Base-by-base conservation (phyloP, 148 eudicot genomes). In the Rhododendron ferrugineum region DNA sequence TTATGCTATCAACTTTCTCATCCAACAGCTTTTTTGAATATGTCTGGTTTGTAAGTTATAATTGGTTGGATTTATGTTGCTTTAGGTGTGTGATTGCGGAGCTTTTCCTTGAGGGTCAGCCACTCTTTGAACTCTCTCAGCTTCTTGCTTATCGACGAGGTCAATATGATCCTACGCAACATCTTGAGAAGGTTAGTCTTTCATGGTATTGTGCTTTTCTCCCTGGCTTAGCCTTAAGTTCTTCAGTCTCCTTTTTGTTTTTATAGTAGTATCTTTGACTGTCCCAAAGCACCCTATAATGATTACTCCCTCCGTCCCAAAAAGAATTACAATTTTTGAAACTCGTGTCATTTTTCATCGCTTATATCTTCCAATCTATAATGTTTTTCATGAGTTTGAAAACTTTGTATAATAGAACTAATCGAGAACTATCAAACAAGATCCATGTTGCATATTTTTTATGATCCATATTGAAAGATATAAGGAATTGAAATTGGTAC, bases 91-190 rank as follows among this genome's bases (percentile, higher is more conserved):
- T 97, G 20, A 93, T 97, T 88, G 99, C 98, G 18, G 99, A 97
- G 92, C 98, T 97, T 87, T 97, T 97, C 87, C 93, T 95, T 77
- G 99, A 97, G 91, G 97, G 98, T 76, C 99, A 97, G 87, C 98
- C 98, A 34, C 88, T 97, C 18, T 70, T 70, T 14, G 75, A 70
- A 70, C 37, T 70, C 18, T 70, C 75, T 5, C 75, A 70, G 14
- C 91, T 97, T 40, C 98, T 95, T 90, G 93, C 99, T 34, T 97
- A 97, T 90, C 93, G 98, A 49, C 94, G 98, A 89, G 99, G 98
- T 58, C 97, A 97, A 89, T 91, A 91, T 90, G 98, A 97, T 94
- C 98, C 99, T 23, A 90, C 93, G 90, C 98, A 91, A 87, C 92
- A 92, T 97, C 92, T 97, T 85, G 99, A 97, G 85, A 97, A 97